A percentile compares a stretch with the other conserved stretches of the same genome.
These are phyloP conservation scores for Teunomyces kruisii DNA, from an alignment of 805 yeast species.

Conservation along the genomic window DNA sequence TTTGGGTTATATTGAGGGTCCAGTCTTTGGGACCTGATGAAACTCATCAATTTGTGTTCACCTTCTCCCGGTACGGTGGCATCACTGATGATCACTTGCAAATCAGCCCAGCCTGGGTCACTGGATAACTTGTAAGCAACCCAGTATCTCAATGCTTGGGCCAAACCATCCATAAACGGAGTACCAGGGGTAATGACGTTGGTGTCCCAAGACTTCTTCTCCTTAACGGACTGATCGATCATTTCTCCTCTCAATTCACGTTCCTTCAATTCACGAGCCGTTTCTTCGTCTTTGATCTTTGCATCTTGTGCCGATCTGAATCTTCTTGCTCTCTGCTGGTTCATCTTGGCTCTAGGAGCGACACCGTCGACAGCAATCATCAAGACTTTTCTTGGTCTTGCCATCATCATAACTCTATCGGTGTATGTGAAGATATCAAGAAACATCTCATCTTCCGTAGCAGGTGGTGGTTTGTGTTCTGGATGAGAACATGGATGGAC, in stretches of 20 bases:
- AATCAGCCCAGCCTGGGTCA: slow-evolving; percentile 91
- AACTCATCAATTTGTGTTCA: slow-evolving; percentile 97
- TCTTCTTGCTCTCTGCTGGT: slow-evolving; percentile 92
- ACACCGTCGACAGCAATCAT: slow-evolving; percentile 99
- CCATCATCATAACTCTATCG: slow-evolving; percentile 87
- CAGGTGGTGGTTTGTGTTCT: slow-evolving; percentile 93
- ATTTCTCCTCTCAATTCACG: slow-evolving; percentile 65
- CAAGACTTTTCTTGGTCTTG: slow-evolving; percentile 88
- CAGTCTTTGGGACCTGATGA: slow-evolving; percentile 84
- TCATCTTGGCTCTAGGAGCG: slow-evolving; percentile 98
- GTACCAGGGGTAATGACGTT: slow-evolving; percentile 99
- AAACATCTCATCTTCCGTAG: slow-evolving; percentile 95
- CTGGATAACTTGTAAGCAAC: slow-evolving; percentile 80
- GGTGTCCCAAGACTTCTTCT: slow-evolving; percentile 86
- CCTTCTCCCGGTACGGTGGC: slow-evolving; percentile 99
- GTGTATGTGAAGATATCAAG: slow-evolving; percentile 90
- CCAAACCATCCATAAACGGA: slow-evolving; percentile 91
- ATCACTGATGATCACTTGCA: slow-evolving; percentile 90
- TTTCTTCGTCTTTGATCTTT: slow-evolving; percentile 68
- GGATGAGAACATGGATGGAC: slow-evolving; percentile 99
- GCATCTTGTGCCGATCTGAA: slow-evolving; percentile 93
- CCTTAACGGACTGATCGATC: slow-evolving; percentile 73
- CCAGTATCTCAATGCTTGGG: slow-evolving; percentile 84
- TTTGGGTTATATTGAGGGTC: slow-evolving; percentile 89
- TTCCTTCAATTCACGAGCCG: slow-evolving; percentile 57